A percentile compares a stretch with the other conserved stretches of the same genome.
phyloP scores from a whole-genome alignment of 2,329 filamentous ascomycete species.

The Incumbomyces delicatus region DNA sequence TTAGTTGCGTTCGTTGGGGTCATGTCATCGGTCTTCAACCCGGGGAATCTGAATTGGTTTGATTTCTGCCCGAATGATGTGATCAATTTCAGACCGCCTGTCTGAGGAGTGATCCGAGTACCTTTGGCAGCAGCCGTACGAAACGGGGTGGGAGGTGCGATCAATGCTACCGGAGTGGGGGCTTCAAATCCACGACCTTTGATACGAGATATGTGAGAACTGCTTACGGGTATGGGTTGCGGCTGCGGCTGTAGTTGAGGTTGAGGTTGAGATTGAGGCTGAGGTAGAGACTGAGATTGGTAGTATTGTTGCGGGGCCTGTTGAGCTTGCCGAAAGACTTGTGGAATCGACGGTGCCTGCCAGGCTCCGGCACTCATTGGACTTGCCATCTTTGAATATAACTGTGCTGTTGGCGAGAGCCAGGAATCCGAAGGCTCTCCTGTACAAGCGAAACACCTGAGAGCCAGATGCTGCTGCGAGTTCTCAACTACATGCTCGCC shows the following conservation, averaged over 20 bases:
- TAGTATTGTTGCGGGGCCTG: neutral
- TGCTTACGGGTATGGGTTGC: slow-evolving; percentile 7
- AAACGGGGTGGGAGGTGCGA: slow-evolving; percentile 19
- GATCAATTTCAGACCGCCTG: slow-evolving; percentile 78
- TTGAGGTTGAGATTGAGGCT: neutral
- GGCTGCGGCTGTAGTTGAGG: slow-evolving; percentile 42
- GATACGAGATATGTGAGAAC: slow-evolving; percentile 20
- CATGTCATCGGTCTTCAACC: slow-evolving; percentile 43
- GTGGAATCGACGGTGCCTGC: slow-evolving; percentile 14
- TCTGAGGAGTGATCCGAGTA: slow-evolving; percentile 57
- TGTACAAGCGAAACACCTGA: slow-evolving; percentile 86
- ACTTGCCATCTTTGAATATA: slow-evolving; percentile 38
- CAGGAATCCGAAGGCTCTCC: slow-evolving; percentile 80
- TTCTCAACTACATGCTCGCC: slow-evolving; percentile 83
- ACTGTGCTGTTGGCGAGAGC: slow-evolving; percentile 71
- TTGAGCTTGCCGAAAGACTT: neutral
- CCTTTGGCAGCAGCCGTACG: slow-evolving; percentile 28
- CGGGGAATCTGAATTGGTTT: slow-evolving; percentile 50
- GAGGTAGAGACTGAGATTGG: neutral
- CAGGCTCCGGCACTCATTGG: slow-evolving; percentile 27
- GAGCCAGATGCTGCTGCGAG: slow-evolving; percentile 79
- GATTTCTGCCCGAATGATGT: slow-evolving; percentile 61
- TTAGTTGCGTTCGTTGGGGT: slow-evolving; percentile 69
- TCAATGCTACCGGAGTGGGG: slow-evolving; percentile 46
- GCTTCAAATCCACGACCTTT: slow-evolving; percentile 27